These are phyloP conservation scores for Suillus variegatus DNA, from an alignment of 768 basidiomycete genomes.

Conservation along the genomic window DNA sequence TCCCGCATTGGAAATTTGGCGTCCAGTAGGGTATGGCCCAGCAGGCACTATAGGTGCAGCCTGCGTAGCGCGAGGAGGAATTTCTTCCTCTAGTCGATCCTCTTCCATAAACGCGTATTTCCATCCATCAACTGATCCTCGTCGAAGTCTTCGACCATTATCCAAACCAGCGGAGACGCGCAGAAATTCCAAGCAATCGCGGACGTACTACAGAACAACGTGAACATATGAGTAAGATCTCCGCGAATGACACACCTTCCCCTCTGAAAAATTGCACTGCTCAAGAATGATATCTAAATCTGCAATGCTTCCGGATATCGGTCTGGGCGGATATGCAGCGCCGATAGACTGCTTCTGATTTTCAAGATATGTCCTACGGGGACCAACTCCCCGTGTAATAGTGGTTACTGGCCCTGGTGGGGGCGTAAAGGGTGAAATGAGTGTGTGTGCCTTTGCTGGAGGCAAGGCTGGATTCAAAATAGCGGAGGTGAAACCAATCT, in stretches of 20 bases:
- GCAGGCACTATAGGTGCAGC: constrained; percentile 24
- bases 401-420: constrained; percentile 42
- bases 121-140: constrained; percentile 75
- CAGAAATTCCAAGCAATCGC: constrained; percentile 90
- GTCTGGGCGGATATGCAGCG: constrained; percentile 83
- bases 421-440: constrained; percentile 52
- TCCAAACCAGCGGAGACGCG: constrained; percentile 85
- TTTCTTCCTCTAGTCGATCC: constrained; percentile 21
- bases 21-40: constrained; percentile 24
- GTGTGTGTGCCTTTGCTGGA: constrained; percentile 42
- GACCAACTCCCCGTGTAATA: constrained; percentile 64
- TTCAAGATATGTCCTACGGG: constrained; percentile 75
- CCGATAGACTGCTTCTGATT: constrained; percentile 57
- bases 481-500: constrained; percentile 56
- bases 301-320: constrained; percentile 76
- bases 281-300: constrained; percentile 88
- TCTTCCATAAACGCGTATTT: constrained; percentile 77
- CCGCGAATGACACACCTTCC: constrained; percentile 51
- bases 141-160: constrained; percentile 67
- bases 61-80: constrained; percentile 3
- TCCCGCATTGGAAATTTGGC: constrained; percentile 53
- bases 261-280: constrained; percentile 78
- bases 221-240: constrained; percentile 1
- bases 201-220: constrained; percentile 67
- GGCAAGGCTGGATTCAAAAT: constrained; percentile 71